phyloP scores from a whole-genome alignment of 371 early-diverging fungal genomes.

The Gilbertella persicaria region DNA sequence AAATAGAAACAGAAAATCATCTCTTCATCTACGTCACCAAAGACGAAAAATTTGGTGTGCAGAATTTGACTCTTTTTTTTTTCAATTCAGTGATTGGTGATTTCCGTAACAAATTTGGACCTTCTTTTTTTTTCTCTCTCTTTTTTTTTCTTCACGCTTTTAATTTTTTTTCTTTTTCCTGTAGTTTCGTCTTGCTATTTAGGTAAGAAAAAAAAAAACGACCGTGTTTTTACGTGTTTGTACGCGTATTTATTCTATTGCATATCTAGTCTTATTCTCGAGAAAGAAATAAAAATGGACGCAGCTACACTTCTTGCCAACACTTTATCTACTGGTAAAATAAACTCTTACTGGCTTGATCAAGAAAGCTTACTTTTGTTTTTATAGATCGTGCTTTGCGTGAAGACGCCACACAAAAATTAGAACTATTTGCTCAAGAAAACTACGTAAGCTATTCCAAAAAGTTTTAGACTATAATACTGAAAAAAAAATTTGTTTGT shows the following conservation, averaged over 20 bases:
- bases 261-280: conserved; percentile 1
- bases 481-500: conserved; percentile 6
- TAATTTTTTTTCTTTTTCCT: too few species aligned
- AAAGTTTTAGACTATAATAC: background rate
- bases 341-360: background rate
- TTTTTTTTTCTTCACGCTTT: too few species aligned
- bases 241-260: background rate
- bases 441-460: conserved; percentile 72
- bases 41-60: too few species aligned
- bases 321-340: conserved; percentile 73
- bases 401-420: conserved; percentile 77
- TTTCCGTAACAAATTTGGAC: too few species aligned
- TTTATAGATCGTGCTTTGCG: conserved; percentile 48
- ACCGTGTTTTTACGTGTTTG: background rate
- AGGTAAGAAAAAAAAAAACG: too few species aligned
- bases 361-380: conserved; percentile 10
- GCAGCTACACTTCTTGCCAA: conserved; percentile 73
- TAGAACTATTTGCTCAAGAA: conserved; percentile 73
- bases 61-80: too few species aligned
- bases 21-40: too few species aligned
- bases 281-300: conserved; percentile 51
- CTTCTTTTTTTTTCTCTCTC: too few species aligned
- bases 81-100: too few species aligned
- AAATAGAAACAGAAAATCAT: too few species aligned
- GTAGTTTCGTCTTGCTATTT: too few species aligned